phyloP scores from a whole-genome alignment of 2,329 filamentous ascomycete genomes.

The Fusarium floridanum region DNA sequence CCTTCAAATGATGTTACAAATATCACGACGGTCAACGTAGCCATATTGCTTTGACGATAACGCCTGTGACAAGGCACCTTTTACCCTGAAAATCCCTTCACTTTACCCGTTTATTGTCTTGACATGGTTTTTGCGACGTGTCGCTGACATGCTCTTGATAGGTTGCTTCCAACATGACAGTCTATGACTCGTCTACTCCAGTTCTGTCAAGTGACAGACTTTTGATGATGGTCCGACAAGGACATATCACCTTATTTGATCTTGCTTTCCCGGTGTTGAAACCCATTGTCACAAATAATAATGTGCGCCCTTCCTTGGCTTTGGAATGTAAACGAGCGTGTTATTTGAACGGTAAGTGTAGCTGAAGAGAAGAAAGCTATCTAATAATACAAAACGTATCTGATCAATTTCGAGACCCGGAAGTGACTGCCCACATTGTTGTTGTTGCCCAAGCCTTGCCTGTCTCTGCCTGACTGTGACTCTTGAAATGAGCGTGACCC shows the following conservation, averaged over 20 bases:
- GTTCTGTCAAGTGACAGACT: background rate
- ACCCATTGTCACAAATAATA: background rate
- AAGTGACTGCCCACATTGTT: conserved; percentile 7
- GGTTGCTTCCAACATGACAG: background rate
- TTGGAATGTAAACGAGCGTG: background rate
- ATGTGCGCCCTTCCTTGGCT: background rate
- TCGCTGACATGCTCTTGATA: conserved; percentile 27
- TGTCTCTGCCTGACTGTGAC: background rate
- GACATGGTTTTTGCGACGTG: background rate
- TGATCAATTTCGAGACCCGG: conserved; percentile 7
- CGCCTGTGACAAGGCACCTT: conserved; percentile 61
- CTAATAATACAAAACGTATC: conserved; percentile 40
- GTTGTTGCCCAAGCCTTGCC: background rate
- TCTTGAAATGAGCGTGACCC: conserved; percentile 25
- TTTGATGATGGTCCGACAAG: background rate
- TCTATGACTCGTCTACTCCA: background rate
- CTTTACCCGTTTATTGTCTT: background rate
- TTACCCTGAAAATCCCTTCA: conserved; percentile 21
- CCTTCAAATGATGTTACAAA: conserved; percentile 56
- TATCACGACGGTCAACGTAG: conserved; percentile 65
- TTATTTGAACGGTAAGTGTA: conserved; percentile 14
- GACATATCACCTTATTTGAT: background rate
- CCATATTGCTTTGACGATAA: conserved; percentile 61
- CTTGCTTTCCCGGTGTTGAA: background rate
- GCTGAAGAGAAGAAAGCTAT: background rate